Conservation (phyloP, 176 grass and related monocot genomes). For the Luzula sylvatica region DNA sequence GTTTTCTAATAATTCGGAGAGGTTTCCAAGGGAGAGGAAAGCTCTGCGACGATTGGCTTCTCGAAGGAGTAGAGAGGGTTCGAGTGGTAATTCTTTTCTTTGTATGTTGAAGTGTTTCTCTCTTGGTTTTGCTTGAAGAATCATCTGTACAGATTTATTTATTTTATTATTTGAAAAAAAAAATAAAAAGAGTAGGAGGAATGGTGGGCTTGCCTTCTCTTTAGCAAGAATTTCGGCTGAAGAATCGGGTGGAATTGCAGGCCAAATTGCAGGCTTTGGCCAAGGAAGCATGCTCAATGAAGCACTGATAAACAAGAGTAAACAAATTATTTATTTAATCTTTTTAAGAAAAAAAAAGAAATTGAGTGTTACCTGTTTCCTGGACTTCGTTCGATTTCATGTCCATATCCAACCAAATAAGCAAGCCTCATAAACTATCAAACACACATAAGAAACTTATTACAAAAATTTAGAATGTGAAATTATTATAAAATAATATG, state of each 20-base stretch:
- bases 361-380: constrained; percentile 68
- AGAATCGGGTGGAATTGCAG: constrained; percentile 65
- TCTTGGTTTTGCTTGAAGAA: constrained; percentile 84
- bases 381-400: constrained; percentile 92
- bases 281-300: constrained; percentile 96
- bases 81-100: constrained; percentile 76
- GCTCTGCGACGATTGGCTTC: constrained; percentile 95
- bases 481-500: constrained; percentile 5
- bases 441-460: constrained; percentile 14
- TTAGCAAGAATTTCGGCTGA: constrained; percentile 79
- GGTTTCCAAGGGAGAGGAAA: constrained; percentile 91
- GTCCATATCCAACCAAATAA: constrained; percentile 93
- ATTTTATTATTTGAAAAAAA: constrained; percentile 1
- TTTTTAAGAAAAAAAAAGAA: constrained; percentile 12
- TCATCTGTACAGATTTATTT: constrained; percentile 44
- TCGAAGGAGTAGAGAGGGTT: constrained; percentile 86
- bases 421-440: constrained; percentile 95
- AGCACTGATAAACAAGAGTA: constrained; percentile 47
- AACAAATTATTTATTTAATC: constrained; percentile 3
- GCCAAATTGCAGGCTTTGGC: constrained; percentile 97
- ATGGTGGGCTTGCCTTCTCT: constrained; percentile 63
- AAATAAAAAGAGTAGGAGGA: neutral
- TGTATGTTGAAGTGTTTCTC: constrained; percentile 90
- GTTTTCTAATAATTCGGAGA: constrained; percentile 62
- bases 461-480: neutral